phyloP scores from a whole-genome alignment of 2,329 filamentous ascomycete species.

The Exophiala phaeomuriformis region DNA sequence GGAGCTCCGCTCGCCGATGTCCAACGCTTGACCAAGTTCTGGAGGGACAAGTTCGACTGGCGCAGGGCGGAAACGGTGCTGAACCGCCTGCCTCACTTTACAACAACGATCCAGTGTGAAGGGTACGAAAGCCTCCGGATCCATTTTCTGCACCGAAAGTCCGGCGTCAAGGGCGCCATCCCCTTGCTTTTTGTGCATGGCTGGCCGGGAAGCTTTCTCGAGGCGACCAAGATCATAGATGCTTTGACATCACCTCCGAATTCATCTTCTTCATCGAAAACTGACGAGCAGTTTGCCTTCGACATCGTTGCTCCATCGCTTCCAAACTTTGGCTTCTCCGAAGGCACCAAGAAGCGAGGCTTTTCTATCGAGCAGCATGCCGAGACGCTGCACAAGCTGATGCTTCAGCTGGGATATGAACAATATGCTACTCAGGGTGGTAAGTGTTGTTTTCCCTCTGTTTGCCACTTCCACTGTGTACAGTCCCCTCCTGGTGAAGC shows the following conservation, averaged over 20 bases:
- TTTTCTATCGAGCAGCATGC: slow-evolving; percentile 56
- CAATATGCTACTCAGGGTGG: slow-evolving; percentile 39
- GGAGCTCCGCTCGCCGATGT: slow-evolving; percentile 36
- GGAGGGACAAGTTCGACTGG: slow-evolving; percentile 51
- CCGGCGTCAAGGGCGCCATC: slow-evolving; percentile 28
- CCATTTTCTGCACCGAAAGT: slow-evolving; percentile 26
- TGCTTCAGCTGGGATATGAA: slow-evolving; percentile 58
- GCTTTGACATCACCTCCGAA: slow-evolving; percentile 32
- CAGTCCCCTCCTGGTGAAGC: neutral
- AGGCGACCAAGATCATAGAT: slow-evolving; percentile 54
- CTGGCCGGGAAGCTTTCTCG: slow-evolving; percentile 35
- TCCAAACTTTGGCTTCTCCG: slow-evolving; percentile 6
- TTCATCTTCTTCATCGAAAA: neutral
- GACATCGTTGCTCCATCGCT: slow-evolving; percentile 43
- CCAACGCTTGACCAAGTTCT: slow-evolving; percentile 33
- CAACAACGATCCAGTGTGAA: slow-evolving; percentile 41
- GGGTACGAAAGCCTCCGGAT: slow-evolving; percentile 59
- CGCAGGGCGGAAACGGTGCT: slow-evolving; percentile 50
- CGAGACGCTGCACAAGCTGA: slow-evolving; percentile 59
- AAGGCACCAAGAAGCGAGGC: slow-evolving; percentile 31
- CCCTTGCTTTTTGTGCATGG: slow-evolving; percentile 34
- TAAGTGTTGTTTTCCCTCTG: neutral
- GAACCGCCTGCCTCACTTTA: slow-evolving; percentile 55
- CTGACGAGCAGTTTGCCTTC: slow-evolving; percentile 30
- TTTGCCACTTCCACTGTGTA: neutral